Evolutionary conservation across 177 flowering plant genomes (phyloP).

Genomic region (Vitis hybrid): DNA sequence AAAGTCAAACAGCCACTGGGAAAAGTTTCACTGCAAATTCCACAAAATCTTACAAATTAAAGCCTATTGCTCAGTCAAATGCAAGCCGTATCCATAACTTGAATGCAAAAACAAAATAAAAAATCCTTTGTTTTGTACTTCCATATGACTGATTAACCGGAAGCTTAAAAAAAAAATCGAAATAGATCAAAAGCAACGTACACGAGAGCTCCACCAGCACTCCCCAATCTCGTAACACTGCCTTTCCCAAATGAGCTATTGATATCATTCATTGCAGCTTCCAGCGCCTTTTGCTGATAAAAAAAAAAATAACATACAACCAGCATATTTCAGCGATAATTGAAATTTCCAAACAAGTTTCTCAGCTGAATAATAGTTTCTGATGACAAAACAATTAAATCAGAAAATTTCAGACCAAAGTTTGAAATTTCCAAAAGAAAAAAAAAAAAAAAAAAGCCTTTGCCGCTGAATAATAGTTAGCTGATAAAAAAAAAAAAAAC

Average conservation of each 20-base stretch:
- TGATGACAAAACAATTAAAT: no score
- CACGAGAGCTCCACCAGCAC: constrained; percentile 99
- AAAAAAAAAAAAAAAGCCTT: no score
- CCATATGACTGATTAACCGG: neutral
- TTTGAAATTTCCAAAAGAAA: no score
- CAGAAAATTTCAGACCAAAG: no score
- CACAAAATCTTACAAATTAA: constrained; percentile 4
- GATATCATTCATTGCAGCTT: constrained; percentile 97
- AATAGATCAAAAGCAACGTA: constrained; percentile 32
- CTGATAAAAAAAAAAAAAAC: neutral
- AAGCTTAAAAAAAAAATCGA: neutral
- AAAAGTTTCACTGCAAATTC: constrained; percentile 82
- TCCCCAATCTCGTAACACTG: constrained; percentile 96
- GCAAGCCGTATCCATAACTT: neutral
- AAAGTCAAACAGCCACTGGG: constrained; percentile 97
- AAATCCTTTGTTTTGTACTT: neutral
- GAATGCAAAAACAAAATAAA: neutral
- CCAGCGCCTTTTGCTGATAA: constrained; percentile 87
- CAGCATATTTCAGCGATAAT: no score
- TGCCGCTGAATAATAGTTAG: no score
- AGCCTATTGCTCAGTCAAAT: neutral
- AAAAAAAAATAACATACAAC: neutral
- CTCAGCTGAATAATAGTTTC: no score
- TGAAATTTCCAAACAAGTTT: no score
- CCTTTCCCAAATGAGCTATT: constrained; percentile 98